Base-by-base conservation (phyloP, 1,139 yeast genomes). In the Blastobotrys niveus region DNA sequence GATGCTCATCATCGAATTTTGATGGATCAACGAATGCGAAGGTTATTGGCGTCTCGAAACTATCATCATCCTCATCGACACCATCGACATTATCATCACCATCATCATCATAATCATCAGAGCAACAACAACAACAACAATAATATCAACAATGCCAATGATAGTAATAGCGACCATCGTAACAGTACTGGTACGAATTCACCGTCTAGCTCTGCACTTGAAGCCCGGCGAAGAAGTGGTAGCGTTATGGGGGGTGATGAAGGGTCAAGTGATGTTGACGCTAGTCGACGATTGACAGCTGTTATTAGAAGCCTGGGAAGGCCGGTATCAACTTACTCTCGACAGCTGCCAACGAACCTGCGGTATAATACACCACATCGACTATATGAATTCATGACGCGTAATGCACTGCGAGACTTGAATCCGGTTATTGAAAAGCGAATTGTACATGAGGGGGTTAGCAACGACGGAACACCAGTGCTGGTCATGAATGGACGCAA, bases 361-460 rank as follows among this genome's bases (percentile, higher is more conserved):
- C 43, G 45, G 18, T 35, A 42, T 26, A 47, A 46, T 20, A 46
- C 51, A 7, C 45, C 52, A 3, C 43, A 43, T 10, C 76, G 75
- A 45, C 67, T 80, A 43, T 79, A 76, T 54, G 95, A 85, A 47
- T 84, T 84, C 54, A 81, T 86, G 88, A 73, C 79, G 21, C 79
- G 79, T 50, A 76, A 80, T 67, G 70, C 86, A 0, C 67, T 75
- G 42, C 72, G 74, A 43, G 79, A 79, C 50, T 65, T 74, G 27
- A 77, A 74, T 9, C 62, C 67, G 3, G 58, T 69, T 2, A 59
- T 67, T 21, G 74, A 74, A 20, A 63, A 65, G 17, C 71, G 76
- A 0, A 68, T 81, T 33, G 72, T 83, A 7, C 80, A 76, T 45
- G 86, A 77, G 52, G 76, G 84, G 0, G 76, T 82, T 17, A 76